A percentile compares a stretch with the other conserved stretches of the same genome.
phyloP scores from a whole-genome alignment of 2,329 filamentous ascomycete genomes.

The Aspergillus jensenii region DNA sequence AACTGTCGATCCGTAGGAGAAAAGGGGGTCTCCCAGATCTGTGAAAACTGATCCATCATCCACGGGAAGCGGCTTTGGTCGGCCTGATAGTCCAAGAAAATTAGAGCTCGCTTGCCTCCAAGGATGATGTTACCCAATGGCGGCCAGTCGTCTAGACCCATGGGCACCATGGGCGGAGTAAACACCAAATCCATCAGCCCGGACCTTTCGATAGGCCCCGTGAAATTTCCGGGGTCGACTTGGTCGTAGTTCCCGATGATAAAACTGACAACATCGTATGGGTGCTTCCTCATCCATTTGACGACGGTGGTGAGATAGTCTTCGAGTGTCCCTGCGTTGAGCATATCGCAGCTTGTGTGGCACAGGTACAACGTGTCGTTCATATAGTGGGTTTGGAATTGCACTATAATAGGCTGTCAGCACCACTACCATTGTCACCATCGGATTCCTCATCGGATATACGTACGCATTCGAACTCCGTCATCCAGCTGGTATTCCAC shows the following conservation, averaged over 20 bases:
- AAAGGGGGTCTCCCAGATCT: conserved; percentile 91
- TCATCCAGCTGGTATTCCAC: conserved; percentile 75
- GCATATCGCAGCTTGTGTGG: conserved; percentile 77
- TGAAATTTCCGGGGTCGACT: conserved; percentile 64
- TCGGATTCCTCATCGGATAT: conserved; percentile 11
- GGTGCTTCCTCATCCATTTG: conserved; percentile 71
- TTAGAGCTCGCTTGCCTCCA: conserved; percentile 66
- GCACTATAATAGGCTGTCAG: conserved; percentile 43
- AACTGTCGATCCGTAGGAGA: conserved; percentile 68
- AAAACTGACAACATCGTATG: conserved; percentile 85
- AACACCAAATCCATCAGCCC: conserved; percentile 75
- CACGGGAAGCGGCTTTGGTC: conserved; percentile 78
- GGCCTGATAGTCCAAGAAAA: conserved; percentile 83
- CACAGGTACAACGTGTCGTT: conserved; percentile 72
- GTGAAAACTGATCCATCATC: conserved; percentile 81
- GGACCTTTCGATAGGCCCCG: conserved; percentile 65
- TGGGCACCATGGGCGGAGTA: conserved; percentile 67
- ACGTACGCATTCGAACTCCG: conserved; percentile 59
- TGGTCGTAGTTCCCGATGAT: conserved; percentile 82
- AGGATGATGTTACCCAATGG: conserved; percentile 76
- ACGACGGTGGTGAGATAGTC: conserved; percentile 69
- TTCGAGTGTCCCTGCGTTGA: conserved; percentile 77
- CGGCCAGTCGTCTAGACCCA: conserved; percentile 77
- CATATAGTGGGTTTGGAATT: conserved; percentile 58
- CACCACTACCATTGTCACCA: background rate